Conservation (phyloP, 148 eudicot genomes). For the Dianthus caryophyllus region DNA sequence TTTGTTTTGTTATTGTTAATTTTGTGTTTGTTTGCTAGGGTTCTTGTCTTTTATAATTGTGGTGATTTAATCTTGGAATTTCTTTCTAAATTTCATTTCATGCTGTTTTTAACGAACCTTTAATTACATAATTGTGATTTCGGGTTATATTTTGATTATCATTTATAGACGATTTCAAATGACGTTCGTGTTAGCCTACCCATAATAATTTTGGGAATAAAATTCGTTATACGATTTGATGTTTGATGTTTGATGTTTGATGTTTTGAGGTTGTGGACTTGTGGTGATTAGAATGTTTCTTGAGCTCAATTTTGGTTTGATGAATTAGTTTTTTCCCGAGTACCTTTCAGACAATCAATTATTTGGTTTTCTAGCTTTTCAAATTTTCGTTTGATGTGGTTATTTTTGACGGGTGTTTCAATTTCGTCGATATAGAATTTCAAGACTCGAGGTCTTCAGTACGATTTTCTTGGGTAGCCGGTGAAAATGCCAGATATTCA, state of each 20-base stretch:
- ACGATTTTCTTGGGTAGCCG: slow-evolving; percentile 18
- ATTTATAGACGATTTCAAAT: no score
- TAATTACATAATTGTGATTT: no score
- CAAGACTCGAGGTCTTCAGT: neutral
- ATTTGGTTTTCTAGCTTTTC: neutral
- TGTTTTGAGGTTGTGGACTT: neutral
- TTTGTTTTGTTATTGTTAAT: neutral
- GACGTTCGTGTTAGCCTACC: no score
- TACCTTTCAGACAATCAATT: neutral
- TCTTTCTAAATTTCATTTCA: no score
- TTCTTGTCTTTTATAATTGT: neutral
- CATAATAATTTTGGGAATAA: no score
- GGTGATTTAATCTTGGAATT: neutral
- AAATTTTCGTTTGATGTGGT: neutral
- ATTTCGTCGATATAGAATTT: slow-evolving; percentile 5
- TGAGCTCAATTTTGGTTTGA: neutral
- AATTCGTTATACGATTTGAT: no score
- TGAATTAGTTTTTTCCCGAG: neutral
- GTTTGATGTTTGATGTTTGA: no score
- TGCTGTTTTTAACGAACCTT: no score
- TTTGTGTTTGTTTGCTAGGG: no score
- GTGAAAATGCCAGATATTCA: slow-evolving; percentile 40
- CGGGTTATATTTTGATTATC: no score
- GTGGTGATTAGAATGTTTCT: neutral
- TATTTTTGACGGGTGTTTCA: neutral